These are phyloP conservation scores for Cutaneotrichosporon spelunceum DNA, from an alignment of 1,284 basidiomycete genomes.

Conservation along the genomic window DNA sequence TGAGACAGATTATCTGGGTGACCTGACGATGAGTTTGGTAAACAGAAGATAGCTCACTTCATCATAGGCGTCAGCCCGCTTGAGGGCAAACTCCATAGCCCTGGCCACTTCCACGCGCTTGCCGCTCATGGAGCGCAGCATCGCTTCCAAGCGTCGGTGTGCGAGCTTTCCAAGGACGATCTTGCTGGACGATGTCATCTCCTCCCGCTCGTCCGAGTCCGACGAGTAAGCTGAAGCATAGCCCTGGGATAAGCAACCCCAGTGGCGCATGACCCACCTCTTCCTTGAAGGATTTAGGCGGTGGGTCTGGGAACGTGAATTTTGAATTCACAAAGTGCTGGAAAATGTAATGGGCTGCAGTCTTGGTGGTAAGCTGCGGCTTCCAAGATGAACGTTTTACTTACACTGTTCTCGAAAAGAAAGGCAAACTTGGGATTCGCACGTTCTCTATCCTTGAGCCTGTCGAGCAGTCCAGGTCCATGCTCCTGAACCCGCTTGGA, in stretches of 20 bases:
- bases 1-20: constrained; percentile 77
- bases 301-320: constrained; percentile 55
- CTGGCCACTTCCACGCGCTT: constrained; percentile 85
- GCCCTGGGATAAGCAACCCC: constrained; percentile 58
- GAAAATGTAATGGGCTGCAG: constrained; percentile 65
- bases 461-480: constrained; percentile 71
- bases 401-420: constrained; percentile 64
- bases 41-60: constrained; percentile 60
- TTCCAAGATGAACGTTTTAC: constrained; percentile 31
- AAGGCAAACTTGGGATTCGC: constrained; percentile 80
- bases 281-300: constrained; percentile 73
- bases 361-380: not conserved
- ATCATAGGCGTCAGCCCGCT: constrained; percentile 87
- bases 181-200: constrained; percentile 71
- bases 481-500: constrained; percentile 78
- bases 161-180: constrained; percentile 71
- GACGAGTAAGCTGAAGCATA: constrained; percentile 89
- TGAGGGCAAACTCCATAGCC: constrained; percentile 91
- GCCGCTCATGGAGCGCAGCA: constrained; percentile 80
- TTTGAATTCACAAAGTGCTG: constrained; percentile 66
- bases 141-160: constrained; percentile 76
- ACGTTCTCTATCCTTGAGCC: constrained; percentile 69
- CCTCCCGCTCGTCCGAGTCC: constrained; percentile 90
- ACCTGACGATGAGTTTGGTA: constrained; percentile 56
- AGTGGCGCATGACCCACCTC: constrained; percentile 58